Conservation (phyloP, 139 green algal genomes). For the Picochlorum sp. region DNA sequence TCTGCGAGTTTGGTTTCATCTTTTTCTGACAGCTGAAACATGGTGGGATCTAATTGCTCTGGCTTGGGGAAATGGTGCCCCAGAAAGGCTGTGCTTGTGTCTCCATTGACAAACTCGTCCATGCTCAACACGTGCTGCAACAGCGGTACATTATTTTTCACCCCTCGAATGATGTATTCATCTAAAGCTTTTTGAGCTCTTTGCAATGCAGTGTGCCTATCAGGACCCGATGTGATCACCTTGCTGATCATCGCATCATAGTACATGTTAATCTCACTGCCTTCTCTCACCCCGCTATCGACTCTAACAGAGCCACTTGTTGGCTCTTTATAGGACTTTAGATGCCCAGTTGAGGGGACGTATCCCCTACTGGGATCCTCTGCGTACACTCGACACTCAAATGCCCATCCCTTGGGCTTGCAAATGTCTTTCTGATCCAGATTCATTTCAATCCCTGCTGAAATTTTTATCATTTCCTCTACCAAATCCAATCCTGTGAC, state of each 20-base stretch:
- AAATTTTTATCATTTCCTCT: conserved; percentile 36
- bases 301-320: conserved; percentile 33
- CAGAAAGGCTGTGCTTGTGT: conserved; percentile 18
- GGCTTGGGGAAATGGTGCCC: conserved; percentile 16
- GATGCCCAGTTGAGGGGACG: conserved; percentile 34
- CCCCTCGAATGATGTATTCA: conserved; percentile 23
- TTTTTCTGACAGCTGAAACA: conserved; percentile 8
- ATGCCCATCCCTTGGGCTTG: conserved; percentile 27
- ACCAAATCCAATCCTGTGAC: conserved; percentile 32
- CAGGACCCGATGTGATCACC: conserved; percentile 33
- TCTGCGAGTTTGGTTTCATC: conserved; percentile 15
- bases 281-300: conserved; percentile 63
- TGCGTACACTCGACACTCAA: conserved; percentile 49
- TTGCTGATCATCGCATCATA: conserved; percentile 79
- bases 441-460: conserved; percentile 23
- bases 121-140: conserved; percentile 21
- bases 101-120: conserved; percentile 8
- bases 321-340: conserved; percentile 47
- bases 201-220: conserved; percentile 19
- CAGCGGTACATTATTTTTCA: conserved; percentile 26
- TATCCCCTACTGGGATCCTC: conserved; percentile 25
- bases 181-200: conserved; percentile 16
- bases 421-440: conserved; percentile 31
- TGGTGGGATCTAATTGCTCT: conserved; percentile 1
- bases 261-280: conserved; percentile 41